phyloP scores from a whole-genome alignment of 1,284 basidiomycete genomes.

The Veloboletus limbatus region DNA sequence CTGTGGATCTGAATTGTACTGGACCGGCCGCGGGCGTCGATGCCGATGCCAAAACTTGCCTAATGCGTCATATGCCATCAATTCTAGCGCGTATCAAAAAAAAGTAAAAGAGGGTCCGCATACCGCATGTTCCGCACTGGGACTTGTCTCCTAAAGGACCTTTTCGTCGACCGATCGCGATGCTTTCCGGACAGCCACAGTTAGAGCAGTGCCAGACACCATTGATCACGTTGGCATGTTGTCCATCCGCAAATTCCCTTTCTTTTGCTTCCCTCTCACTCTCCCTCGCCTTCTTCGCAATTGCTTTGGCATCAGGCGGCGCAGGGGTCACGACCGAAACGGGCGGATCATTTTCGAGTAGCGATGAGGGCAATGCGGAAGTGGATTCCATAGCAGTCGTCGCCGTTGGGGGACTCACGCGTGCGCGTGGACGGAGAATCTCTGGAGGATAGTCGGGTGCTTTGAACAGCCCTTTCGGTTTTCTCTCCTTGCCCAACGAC shows the following conservation, averaged over 20 bases:
- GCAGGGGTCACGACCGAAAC: constrained; percentile 30
- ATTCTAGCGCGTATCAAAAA: neutral
- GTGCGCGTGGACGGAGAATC: constrained; percentile 59
- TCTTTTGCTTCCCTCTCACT: constrained; percentile 78
- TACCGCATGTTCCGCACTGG: constrained; percentile 90
- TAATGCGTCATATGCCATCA: constrained; percentile 28
- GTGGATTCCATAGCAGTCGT: constrained; percentile 66
- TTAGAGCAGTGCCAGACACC: constrained; percentile 92
- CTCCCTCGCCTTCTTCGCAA: constrained; percentile 65
- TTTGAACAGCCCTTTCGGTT: constrained; percentile 70
- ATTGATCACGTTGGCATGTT: constrained; percentile 78
- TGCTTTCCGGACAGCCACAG: constrained; percentile 83
- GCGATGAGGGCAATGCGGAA: constrained; percentile 48
- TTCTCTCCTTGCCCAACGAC: constrained; percentile 56
- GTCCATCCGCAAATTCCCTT: constrained; percentile 75
- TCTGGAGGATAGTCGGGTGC: constrained; percentile 55
- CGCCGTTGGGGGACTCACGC: constrained; percentile 52
- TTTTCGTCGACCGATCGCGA: constrained; percentile 81
- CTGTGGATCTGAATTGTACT: constrained; percentile 71
- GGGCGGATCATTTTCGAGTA: constrained; percentile 55
- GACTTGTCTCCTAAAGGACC: constrained; percentile 89
- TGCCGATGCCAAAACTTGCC: constrained; percentile 87
- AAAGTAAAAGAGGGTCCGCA: constrained; percentile 32
- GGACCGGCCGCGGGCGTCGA: constrained; percentile 70
- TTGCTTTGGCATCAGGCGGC: constrained; percentile 45